Percentiles rank a stretch among this genome's conserved stretches.
Evolutionary conservation across 192 early-diverging fungal species (phyloP).

Genomic region (Coemansia nantahalensis): DNA sequence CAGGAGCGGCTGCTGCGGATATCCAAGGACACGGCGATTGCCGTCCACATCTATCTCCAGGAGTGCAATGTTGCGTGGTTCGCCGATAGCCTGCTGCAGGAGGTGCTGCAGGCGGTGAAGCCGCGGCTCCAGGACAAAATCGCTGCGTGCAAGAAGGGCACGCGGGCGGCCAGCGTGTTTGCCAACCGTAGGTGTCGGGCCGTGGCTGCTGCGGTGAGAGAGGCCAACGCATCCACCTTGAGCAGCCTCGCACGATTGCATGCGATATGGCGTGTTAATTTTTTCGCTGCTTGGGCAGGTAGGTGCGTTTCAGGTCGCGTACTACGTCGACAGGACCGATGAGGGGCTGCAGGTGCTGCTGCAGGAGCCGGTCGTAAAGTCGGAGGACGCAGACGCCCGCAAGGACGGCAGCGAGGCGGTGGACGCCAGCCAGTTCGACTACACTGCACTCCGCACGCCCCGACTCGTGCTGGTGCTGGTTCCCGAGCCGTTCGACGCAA

Average conservation of each 20-base stretch:
- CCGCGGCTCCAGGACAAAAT: conserved; percentile 25
- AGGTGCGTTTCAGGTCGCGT: conserved; percentile 43
- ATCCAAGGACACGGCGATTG: conserved; percentile 14
- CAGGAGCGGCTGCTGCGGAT: conserved; percentile 38
- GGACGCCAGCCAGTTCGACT: conserved; percentile 25
- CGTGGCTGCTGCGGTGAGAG: not conserved
- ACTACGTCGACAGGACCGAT: conserved; percentile 28
- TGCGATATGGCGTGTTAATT: too few species aligned
- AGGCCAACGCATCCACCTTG: too few species aligned
- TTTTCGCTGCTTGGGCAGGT: not conserved
- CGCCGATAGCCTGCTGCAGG: conserved; percentile 41
- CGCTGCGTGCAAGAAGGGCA: conserved; percentile 16
- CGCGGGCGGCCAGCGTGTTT: conserved; percentile 15
- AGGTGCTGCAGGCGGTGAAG: conserved; percentile 38
- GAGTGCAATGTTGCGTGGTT: conserved; percentile 41
- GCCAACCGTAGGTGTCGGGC: conserved; percentile 23
- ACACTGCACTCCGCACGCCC: conserved; percentile 18
- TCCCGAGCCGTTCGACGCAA: conserved; percentile 46
- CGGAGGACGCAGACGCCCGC: conserved; percentile 6
- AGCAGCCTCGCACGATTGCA: too few species aligned
- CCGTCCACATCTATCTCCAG: conserved; percentile 35
- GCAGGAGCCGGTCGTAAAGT: conserved; percentile 39
- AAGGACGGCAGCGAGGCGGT: not conserved
- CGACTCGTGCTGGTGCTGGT: conserved; percentile 29
- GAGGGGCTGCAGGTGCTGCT: conserved; percentile 14